Evolutionary conservation across 129 eudicot species (phyloP).

Genomic region (Arctium lappa): DNA sequence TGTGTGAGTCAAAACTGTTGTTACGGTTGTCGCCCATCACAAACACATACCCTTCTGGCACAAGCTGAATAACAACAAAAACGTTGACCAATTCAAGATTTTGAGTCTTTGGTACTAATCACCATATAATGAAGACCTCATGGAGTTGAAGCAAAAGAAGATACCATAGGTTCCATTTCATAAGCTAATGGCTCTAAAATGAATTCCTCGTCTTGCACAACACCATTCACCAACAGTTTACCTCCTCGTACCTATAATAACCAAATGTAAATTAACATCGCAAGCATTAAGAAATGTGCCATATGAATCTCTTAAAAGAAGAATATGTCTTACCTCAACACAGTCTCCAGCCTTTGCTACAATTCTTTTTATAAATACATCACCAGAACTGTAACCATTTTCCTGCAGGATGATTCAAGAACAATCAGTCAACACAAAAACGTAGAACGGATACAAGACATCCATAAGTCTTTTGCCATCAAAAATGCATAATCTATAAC

Average conservation of each 20-base stretch:
- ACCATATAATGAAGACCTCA: not conserved
- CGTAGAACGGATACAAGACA: not conserved
- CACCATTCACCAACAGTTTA: conserved; percentile 63
- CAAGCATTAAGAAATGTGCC: not conserved
- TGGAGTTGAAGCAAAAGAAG: not conserved
- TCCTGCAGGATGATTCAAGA: conserved; percentile 36
- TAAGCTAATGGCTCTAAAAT: conserved; percentile 83
- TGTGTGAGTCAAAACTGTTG: conserved; percentile 89
- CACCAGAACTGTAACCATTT: conserved; percentile 58
- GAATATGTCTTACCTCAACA: conserved; percentile 60
- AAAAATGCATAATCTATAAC: not conserved
- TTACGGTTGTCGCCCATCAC: conserved; percentile 98
- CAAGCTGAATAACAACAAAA: conserved; percentile 49
- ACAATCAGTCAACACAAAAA: conserved; percentile 8
- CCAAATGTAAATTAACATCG: not conserved
- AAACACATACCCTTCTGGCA: conserved; percentile 90
- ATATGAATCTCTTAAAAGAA: not conserved
- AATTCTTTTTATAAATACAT: conserved; percentile 80
- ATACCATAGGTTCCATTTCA: conserved; percentile 82
- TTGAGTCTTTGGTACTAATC: not conserved
- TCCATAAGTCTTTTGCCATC: not conserved
- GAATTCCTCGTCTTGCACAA: conserved; percentile 81
- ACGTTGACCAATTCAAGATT: not conserved
- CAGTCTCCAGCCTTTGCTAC: conserved; percentile 89
- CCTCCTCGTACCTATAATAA: conserved; percentile 65